Evolutionary conservation across 2,329 filamentous ascomycete species (phyloP).

Genomic region (Beauveria rudraprayagi): DNA sequence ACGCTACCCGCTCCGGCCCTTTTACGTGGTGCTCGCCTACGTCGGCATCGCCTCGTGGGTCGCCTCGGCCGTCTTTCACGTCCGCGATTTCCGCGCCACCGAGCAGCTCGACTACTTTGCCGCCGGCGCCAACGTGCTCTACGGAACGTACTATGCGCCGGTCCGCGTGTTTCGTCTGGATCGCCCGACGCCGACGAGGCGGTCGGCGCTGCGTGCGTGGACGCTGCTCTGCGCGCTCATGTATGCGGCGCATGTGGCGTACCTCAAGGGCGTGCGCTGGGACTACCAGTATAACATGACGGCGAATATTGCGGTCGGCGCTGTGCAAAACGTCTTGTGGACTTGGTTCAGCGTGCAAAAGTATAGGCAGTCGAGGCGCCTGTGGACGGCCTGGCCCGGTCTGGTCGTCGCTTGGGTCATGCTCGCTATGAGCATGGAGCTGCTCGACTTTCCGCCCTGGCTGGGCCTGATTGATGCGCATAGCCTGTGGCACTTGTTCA

Average conservation of each 20-base stretch:
- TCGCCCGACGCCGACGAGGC: conserved; percentile 34
- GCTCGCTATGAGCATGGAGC: conserved; percentile 87
- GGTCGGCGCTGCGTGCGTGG: conserved; percentile 61
- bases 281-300: conserved; percentile 98
- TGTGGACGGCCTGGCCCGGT: conserved; percentile 85
- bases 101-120: conserved; percentile 97
- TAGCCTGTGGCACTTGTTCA: conserved; percentile 91
- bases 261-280: conserved; percentile 80
- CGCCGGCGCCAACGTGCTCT: conserved; percentile 81
- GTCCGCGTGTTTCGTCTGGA: conserved; percentile 81
- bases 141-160: conserved; percentile 79
- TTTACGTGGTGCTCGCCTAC: conserved; percentile 73
- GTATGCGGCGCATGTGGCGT: conserved; percentile 71
- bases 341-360: conserved; percentile 69
- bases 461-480: conserved; percentile 83
- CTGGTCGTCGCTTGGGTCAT: conserved; percentile 88
- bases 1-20: conserved; percentile 67
- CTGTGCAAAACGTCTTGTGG: conserved; percentile 79
- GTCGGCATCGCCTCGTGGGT: conserved; percentile 78
- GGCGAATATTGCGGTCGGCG: conserved; percentile 77
- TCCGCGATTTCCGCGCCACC: conserved; percentile 73
- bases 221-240: conserved; percentile 61
- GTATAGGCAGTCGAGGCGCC: conserved; percentile 61
- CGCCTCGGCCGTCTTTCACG: conserved; percentile 88
- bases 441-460: conserved; percentile 87